Conservation (phyloP, 176 grass and related monocot genomes). For the Otatea glauca region DNA sequence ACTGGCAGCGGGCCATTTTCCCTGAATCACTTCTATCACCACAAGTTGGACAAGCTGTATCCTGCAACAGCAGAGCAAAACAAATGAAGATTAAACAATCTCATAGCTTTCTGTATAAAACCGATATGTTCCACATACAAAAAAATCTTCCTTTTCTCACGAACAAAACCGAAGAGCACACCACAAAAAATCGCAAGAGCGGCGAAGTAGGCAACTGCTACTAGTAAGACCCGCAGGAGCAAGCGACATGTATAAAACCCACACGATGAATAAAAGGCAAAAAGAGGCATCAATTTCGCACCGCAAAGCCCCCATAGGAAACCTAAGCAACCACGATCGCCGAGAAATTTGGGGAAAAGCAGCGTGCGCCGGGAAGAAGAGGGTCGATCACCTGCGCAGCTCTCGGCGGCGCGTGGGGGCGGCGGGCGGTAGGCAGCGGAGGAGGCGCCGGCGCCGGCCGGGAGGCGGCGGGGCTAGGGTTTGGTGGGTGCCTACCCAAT, state of each 20-base stretch:
- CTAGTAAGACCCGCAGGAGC: not conserved
- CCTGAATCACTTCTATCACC: slow-evolving; percentile 25
- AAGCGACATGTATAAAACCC: not conserved
- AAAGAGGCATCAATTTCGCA: not conserved
- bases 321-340: slow-evolving; percentile 5
- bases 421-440: not conserved
- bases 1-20: not conserved
- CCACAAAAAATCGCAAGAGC: not conserved
- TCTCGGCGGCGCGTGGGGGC: not conserved
- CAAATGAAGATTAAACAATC: not conserved
- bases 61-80: slow-evolving; percentile 51
- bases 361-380: not conserved
- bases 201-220: not conserved
- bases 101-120: not conserved
- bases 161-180: not conserved
- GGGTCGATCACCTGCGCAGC: slow-evolving; percentile 34
- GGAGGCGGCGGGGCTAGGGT: not conserved
- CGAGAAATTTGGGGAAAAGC: not conserved
- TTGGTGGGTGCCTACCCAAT: not conserved
- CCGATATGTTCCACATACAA: not conserved
- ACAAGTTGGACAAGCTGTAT: slow-evolving; percentile 24
- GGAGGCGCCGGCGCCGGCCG: not conserved
- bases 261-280: not conserved
- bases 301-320: not conserved
- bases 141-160: not conserved